Base-by-base conservation (phyloP, 768 basidiomycete genomes). In the Leccinum uliginosum region DNA sequence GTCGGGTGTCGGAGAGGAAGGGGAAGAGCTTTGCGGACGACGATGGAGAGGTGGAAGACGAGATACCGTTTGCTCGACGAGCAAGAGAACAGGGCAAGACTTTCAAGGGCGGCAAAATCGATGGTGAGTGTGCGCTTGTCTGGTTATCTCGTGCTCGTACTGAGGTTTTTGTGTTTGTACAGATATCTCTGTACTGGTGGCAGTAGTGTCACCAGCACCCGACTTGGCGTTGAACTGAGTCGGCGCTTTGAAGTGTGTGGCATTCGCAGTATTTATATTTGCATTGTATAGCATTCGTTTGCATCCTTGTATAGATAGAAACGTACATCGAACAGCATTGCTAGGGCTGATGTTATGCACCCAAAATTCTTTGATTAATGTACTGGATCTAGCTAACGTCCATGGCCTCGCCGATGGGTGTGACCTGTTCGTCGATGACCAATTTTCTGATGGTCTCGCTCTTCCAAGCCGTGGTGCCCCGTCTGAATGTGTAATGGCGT, bases 391-490 rank as follows among this genome's bases (percentile, higher is more conserved):
- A 92, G 72, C 86, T 83, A 32, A 82, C 87, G 75, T 93, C 91
- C 91, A 92, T 93, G 47, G 83, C 88, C 62, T 91, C 91, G 35
- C 80, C 75, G 15, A 84, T 64, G 6, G 74, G 71, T 11, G 78
- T 85, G 24, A 88, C 69, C 57, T 86, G 81, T 73, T 96, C 94
- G 27, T 74, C 80, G 19, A 89, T 80, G 50, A 98, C 74, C 57
- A 96, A 73, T 54, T 74, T 81, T 60, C 87, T 78, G 50, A 98
- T 78, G 32, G 75, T 79, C 75, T 97, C 91, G 58, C 81, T 86
- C 74, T 89, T 91, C 84, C 86, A 91, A 6, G 89, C 91, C 0
- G 94, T 98, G 24, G 94, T 93, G 5, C 94, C 94, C 50, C 86
- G 74, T 57, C 86, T 80, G 80, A 96, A 98, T 12, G 77, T 78